These are phyloP conservation scores for Populus euphratica DNA, from an alignment of 345 rosid species.

Conservation along the genomic window DNA sequence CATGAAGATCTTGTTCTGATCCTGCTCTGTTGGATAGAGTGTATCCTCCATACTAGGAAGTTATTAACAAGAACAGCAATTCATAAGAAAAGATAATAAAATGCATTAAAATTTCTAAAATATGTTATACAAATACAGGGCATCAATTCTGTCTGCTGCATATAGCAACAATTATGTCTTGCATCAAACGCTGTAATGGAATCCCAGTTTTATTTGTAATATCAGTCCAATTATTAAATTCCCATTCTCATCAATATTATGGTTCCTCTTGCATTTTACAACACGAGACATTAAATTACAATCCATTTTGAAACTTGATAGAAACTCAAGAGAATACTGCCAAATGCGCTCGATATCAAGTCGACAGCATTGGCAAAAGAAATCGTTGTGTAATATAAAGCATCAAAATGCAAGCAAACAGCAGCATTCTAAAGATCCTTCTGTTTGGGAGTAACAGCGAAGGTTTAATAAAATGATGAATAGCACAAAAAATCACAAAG, in stretches of 20 bases:
- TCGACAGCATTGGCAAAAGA: not conserved
- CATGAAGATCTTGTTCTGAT: conserved; percentile 34
- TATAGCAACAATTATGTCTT: not conserved
- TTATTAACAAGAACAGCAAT: not conserved
- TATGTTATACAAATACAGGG: not conserved
- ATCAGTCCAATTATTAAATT: not conserved
- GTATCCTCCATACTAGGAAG: conserved; percentile 71
- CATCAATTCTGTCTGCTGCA: not conserved
- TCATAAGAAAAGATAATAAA: not conserved
- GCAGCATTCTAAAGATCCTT: not conserved
- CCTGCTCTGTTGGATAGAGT: conserved; percentile 34
- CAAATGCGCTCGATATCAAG: not conserved
- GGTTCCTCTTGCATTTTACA: conserved; percentile 1
- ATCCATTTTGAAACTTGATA: not conserved
- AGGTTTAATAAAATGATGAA: not conserved
- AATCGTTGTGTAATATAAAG: not conserved
- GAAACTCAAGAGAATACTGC: not conserved
- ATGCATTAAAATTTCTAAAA: not conserved
- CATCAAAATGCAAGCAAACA: not conserved
- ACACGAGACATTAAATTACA: not conserved
- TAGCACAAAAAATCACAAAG: not conserved
- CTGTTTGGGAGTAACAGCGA: no score
- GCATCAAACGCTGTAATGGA: conserved; percentile 4
- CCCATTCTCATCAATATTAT: not conserved
- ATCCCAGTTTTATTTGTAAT: not conserved